Percentiles rank a stretch among this genome's conserved stretches.
Conservation (phyloP, 2,329 filamentous ascomycete species). For the Aspergillus chevalieri region DNA sequence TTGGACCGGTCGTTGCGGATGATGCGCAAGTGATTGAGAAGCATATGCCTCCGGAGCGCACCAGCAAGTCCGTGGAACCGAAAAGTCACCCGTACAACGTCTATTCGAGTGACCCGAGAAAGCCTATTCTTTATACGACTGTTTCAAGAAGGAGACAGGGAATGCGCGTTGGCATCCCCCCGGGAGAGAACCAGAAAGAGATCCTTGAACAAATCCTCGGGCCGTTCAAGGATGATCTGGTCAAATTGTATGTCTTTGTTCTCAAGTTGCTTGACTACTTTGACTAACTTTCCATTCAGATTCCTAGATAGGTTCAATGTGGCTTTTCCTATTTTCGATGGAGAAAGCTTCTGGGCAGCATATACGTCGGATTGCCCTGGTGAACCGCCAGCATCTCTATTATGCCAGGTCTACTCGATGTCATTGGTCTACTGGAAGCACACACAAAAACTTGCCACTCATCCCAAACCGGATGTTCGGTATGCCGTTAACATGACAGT, state of each 20-base stretch:
- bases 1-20: constrained; percentile 54
- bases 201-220: constrained; percentile 56
- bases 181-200: constrained; percentile 46
- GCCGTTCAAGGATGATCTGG: constrained; percentile 46
- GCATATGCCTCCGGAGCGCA: constrained; percentile 45
- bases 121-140: constrained; percentile 43
- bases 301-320: constrained; percentile 53
- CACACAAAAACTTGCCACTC: constrained; percentile 38
- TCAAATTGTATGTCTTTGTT: constrained; percentile 42
- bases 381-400: constrained; percentile 50
- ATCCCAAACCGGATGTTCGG: constrained; percentile 51
- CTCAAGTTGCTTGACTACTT: neutral
- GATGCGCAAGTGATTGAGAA: constrained; percentile 58
- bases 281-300: constrained; percentile 24
- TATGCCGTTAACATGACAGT: constrained; percentile 60
- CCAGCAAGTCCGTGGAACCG: constrained; percentile 32
- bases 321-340: constrained; percentile 58
- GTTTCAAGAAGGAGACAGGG: constrained; percentile 48
- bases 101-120: constrained; percentile 43
- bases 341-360: constrained; percentile 47
- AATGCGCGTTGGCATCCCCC: constrained; percentile 36
- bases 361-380: constrained; percentile 42
- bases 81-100: constrained; percentile 46
- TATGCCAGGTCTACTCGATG: constrained; percentile 55
- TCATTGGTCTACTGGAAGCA: constrained; percentile 54